Conservation (phyloP, 129 eudicot species). For the Chrysanthemum makinoi region DNA sequence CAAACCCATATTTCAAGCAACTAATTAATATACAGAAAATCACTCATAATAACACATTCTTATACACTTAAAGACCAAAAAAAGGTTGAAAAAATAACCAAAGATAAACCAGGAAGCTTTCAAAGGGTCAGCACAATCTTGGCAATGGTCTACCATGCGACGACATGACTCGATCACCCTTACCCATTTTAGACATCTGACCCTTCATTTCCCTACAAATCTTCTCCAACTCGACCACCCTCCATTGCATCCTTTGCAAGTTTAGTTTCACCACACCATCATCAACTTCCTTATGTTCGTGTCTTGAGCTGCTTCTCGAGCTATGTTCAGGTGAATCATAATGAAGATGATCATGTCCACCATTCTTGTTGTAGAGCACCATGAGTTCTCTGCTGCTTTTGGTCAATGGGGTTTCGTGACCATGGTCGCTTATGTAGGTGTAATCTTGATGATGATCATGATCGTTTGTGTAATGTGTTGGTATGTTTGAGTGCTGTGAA, state of each 20-base stretch:
- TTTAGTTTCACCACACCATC: conserved; percentile 56
- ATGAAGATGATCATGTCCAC: conserved; percentile 23
- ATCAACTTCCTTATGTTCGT: conserved; percentile 28
- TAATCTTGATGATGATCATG: conserved; percentile 26
- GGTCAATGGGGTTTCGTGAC: conserved; percentile 26
- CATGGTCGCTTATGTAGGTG: conserved; percentile 23
- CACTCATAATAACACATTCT: conserved; percentile 33
- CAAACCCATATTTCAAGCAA: conserved; percentile 25
- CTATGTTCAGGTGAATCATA: conserved; percentile 27
- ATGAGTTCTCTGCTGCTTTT: conserved; percentile 37
- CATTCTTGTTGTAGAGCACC: conserved; percentile 41
- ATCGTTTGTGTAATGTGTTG: conserved; percentile 6
- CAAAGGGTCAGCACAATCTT: conserved; percentile 50
- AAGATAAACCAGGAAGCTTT: conserved; percentile 9
- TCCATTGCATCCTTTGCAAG: conserved; percentile 76
- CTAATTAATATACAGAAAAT: conserved; percentile 30
- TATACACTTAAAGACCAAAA: conserved; percentile 18
- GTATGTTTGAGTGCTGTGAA: conserved; percentile 51
- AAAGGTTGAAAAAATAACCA: not conserved
- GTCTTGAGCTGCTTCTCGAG: conserved; percentile 26
- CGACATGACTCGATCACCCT: conserved; percentile 25
- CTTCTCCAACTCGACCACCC: conserved; percentile 87
- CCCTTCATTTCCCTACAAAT: conserved; percentile 81
- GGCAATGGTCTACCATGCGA: conserved; percentile 45
- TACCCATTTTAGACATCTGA: conserved; percentile 72